Percentiles rank a stretch among this genome's conserved stretches.
Evolutionary conservation across 306 rosid species (phyloP).

Genomic region (Ziziphus jujuba): DNA sequence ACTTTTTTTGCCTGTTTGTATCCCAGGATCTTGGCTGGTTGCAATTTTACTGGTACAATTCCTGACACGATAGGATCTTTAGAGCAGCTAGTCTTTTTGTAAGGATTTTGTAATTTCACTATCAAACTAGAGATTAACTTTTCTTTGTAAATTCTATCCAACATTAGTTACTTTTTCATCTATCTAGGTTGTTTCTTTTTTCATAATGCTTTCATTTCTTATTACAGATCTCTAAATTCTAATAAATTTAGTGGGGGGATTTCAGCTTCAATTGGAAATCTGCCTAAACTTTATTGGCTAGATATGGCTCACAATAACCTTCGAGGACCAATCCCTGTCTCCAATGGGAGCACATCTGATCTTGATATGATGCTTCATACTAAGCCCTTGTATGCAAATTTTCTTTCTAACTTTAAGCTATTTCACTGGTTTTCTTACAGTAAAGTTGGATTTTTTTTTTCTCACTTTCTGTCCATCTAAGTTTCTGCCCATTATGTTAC

Average conservation of each 20-base stretch:
- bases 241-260: constrained; percentile 33
- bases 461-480: background rate
- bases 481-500: constrained; percentile 18
- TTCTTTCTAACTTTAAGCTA: background rate
- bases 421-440: background rate
- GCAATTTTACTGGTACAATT: constrained; percentile 63
- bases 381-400: constrained; percentile 41
- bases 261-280: constrained; percentile 40
- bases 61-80: constrained; percentile 64
- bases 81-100: constrained; percentile 48
- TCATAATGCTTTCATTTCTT: background rate
- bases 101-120: constrained; percentile 27
- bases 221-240: constrained; percentile 39
- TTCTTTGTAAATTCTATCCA: background rate
- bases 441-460: background rate
- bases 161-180: background rate
- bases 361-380: constrained; percentile 30
- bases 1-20: constrained; percentile 10
- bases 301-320: constrained; percentile 43
- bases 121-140: background rate
- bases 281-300: constrained; percentile 39
- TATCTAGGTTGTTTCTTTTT: background rate
- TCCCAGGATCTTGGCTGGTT: constrained; percentile 53
- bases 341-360: constrained; percentile 20
- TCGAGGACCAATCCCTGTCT: constrained; percentile 38